These are phyloP conservation scores for Pichia rugopelliculosa DNA, from an alignment of 805 yeast genomes.

Conservation along the genomic window DNA sequence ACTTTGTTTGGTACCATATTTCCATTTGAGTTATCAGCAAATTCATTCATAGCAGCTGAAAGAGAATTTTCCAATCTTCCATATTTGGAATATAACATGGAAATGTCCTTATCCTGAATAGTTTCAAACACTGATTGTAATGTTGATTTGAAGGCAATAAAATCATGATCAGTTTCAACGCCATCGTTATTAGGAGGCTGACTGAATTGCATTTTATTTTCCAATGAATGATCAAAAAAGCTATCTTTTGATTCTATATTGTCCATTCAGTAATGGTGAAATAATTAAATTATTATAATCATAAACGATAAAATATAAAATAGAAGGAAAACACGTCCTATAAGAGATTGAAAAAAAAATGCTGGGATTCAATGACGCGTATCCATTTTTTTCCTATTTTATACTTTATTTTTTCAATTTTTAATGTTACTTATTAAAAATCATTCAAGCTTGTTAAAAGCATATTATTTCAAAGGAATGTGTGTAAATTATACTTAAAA, in stretches of 20 bases:
- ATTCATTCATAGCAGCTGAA: neutral
- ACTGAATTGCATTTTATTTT: neutral
- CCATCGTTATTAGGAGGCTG: neutral
- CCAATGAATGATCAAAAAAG: slow-evolving; percentile 11
- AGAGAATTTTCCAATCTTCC: neutral
- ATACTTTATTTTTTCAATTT: too few species aligned
- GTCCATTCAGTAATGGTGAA: too few species aligned
- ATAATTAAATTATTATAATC: too few species aligned
- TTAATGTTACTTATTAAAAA: too few species aligned
- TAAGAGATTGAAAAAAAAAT: too few species aligned
- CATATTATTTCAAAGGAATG: neutral
- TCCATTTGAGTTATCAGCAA: neutral
- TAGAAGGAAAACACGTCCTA: neutral
- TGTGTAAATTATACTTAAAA: neutral
- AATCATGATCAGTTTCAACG: neutral
- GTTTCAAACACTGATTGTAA: neutral
- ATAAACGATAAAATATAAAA: neutral
- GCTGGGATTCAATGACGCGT: too few species aligned
- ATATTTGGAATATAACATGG: neutral
- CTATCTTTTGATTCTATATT: neutral
- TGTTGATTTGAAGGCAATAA: neutral
- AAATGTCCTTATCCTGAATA: neutral
- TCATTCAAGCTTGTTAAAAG: too few species aligned
- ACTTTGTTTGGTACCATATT: neutral
- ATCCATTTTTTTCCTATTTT: too few species aligned